phyloP scores from a whole-genome alignment of 257 asterid genomes.

The Ophiorrhiza pumila region DNA sequence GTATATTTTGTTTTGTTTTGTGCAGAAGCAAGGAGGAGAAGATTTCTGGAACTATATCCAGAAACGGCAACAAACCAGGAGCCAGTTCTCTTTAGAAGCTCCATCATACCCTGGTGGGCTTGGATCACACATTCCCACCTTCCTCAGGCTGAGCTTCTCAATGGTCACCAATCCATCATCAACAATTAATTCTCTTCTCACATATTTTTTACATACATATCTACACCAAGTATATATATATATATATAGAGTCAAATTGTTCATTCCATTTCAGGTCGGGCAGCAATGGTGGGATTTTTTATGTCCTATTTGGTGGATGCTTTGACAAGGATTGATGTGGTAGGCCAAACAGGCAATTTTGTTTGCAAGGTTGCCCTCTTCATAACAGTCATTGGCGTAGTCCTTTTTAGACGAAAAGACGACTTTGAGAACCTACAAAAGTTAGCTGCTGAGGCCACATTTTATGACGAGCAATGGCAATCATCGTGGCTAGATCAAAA shows the following conservation, averaged over 20 bases:
- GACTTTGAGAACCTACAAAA: constrained; percentile 40
- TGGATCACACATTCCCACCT: constrained; percentile 68
- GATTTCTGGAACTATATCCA: constrained; percentile 49
- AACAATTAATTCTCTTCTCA: neutral
- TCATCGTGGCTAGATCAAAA: constrained; percentile 49
- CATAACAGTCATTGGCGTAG: constrained; percentile 37
- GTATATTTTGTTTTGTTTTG: neutral
- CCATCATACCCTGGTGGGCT: constrained; percentile 72
- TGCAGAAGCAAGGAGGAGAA: constrained; percentile 66
- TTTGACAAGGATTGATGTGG: constrained; percentile 55
- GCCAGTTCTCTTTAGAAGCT: constrained; percentile 59
- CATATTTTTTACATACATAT: neutral
- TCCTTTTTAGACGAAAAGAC: constrained; percentile 40
- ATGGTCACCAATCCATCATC: constrained; percentile 32
- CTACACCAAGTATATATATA: no score
- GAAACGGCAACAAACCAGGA: constrained; percentile 59
- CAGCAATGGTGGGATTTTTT: constrained; percentile 75
- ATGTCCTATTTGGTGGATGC: constrained; percentile 55
- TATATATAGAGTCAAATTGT: no score
- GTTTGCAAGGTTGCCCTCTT: constrained; percentile 53
- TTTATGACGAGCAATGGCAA: constrained; percentile 64
- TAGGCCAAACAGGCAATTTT: constrained; percentile 65
- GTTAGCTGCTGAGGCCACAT: constrained; percentile 60
- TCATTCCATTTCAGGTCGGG: constrained; percentile 52
- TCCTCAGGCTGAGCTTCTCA: constrained; percentile 63